A percentile compares a stretch with the other conserved stretches of the same genome.
Evolutionary conservation across 306 rosid species (phyloP).

Genomic region (Pterocarpus santalinus): DNA sequence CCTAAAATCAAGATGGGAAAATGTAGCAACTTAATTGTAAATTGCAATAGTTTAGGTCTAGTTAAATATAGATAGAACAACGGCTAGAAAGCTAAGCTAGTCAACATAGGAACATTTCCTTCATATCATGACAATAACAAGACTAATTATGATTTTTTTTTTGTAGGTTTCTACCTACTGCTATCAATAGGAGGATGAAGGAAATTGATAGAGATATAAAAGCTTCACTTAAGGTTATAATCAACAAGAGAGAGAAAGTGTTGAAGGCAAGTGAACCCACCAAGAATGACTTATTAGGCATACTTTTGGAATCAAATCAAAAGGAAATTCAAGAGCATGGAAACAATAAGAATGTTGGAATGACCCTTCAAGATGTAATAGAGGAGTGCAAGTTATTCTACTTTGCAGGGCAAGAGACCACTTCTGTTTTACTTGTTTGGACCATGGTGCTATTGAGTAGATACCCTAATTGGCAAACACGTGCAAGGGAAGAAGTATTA

Average conservation of each 20-base stretch:
- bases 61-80: neutral
- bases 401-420: too few relatives aligned
- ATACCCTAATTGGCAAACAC: slow-evolving; percentile 34
- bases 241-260: too few relatives aligned
- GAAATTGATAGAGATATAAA: neutral
- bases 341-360: too few relatives aligned
- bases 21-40: neutral
- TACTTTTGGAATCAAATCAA: too few relatives aligned
- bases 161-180: neutral
- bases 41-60: neutral
- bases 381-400: too few relatives aligned
- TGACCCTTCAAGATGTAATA: too few relatives aligned
- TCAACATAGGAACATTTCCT: neutral
- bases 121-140: neutral
- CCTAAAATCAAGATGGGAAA: neutral
- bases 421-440: too few relatives aligned
- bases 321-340: too few relatives aligned
- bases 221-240: too few relatives aligned
- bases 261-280: too few relatives aligned
- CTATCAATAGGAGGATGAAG: neutral
- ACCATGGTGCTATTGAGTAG: neutral
- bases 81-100: neutral
- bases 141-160: neutral
- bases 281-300: too few relatives aligned
- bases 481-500: slow-evolving; percentile 27